These are phyloP conservation scores for Leishmania gerbilli DNA, from an alignment of 208 protist genomes.

Conservation along the genomic window DNA sequence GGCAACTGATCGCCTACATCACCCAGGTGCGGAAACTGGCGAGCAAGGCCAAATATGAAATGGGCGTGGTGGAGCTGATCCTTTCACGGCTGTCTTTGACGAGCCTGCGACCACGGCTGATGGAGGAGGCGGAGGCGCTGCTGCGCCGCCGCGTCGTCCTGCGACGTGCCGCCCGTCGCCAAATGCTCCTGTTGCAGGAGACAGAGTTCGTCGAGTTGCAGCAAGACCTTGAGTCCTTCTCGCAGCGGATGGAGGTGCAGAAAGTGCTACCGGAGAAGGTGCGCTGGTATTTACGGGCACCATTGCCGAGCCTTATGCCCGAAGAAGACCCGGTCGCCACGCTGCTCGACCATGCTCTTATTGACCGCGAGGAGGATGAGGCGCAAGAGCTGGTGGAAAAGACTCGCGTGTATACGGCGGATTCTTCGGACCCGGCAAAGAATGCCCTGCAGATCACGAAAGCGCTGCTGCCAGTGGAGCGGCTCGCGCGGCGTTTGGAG, in stretches of 20 bases:
- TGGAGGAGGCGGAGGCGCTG: constrained; percentile 24
- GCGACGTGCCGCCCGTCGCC: constrained; percentile 21
- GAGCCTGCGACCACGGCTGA: constrained; percentile 15
- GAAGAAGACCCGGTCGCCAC: constrained; percentile 24
- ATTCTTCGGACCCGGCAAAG: neutral
- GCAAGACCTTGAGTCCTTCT: constrained; percentile 21
- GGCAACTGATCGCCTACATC: constrained; percentile 25
- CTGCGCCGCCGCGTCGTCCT: constrained; percentile 30
- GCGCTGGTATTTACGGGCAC: constrained; percentile 25
- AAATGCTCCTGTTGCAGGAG: constrained; percentile 28
- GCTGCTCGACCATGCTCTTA: constrained; percentile 34
- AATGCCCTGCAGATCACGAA: constrained; percentile 16
- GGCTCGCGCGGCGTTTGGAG: constrained; percentile 12
- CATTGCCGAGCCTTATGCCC: constrained; percentile 17
- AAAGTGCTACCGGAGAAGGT: constrained; percentile 27
- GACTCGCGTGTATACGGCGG: neutral
- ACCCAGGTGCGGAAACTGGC: constrained; percentile 24
- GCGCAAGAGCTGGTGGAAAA: constrained; percentile 31
- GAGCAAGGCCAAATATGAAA: constrained; percentile 23
- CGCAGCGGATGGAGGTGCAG: constrained; percentile 23
- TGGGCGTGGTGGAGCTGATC: constrained; percentile 21
- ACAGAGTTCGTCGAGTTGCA: constrained; percentile 27
- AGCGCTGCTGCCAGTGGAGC: constrained; percentile 22
- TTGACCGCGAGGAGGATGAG: constrained; percentile 32
- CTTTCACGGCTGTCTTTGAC: constrained; percentile 20